These are phyloP conservation scores for Fusarium napiforme DNA, from an alignment of 2,329 filamentous ascomycete genomes.

Conservation along the genomic window DNA sequence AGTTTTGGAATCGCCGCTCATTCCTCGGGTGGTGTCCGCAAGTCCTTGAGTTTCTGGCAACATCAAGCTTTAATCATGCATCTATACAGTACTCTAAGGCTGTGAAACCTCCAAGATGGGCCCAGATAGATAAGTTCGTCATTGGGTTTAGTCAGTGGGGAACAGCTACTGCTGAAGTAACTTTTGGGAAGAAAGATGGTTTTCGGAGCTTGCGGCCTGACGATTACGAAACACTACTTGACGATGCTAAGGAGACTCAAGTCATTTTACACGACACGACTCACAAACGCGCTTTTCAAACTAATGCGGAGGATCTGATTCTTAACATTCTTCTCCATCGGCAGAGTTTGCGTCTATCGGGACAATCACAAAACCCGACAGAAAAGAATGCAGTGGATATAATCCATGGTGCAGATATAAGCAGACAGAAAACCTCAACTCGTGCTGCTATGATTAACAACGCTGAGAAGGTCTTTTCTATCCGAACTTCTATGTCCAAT, in stretches of 20 bases:
- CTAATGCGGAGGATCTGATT: neutral
- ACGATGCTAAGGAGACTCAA: neutral
- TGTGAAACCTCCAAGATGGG: neutral
- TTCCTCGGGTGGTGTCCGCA: neutral
- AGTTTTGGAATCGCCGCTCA: neutral
- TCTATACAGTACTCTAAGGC: neutral
- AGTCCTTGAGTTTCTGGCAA: neutral
- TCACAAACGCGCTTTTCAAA: neutral
- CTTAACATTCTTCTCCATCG: neutral
- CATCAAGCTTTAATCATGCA: neutral
- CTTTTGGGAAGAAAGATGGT: neutral
- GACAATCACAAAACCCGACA: fast-evolving
- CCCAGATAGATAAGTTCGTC: neutral
- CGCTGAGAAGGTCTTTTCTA: neutral
- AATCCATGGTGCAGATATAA: neutral
- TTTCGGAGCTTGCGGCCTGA: neutral
- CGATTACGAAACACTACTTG: neutral
- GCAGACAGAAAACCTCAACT: neutral
- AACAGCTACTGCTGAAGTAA: neutral
- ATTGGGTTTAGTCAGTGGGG: neutral
- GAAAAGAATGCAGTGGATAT: neutral
- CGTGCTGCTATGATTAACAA: neutral
- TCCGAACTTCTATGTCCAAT: neutral
- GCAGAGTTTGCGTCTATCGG: neutral
- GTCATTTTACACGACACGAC: neutral